Percentiles rank a stretch among this genome's conserved stretches.
Conservation (phyloP, 176 grass and related monocot species). For the Avena insularis region DNA sequence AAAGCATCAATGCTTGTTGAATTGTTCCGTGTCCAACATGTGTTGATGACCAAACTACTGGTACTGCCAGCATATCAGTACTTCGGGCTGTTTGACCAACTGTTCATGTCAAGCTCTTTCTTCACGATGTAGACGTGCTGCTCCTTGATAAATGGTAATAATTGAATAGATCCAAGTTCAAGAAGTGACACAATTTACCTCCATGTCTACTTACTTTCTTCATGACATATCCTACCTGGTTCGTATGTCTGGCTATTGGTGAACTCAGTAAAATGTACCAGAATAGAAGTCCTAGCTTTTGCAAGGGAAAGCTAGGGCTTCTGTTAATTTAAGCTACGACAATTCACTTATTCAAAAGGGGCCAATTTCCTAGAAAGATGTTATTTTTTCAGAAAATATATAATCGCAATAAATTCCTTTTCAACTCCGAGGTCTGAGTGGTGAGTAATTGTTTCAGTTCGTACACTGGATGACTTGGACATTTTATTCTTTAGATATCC, state of each 20-base stretch:
- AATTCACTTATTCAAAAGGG: too few relatives aligned
- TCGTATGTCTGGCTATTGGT: background rate
- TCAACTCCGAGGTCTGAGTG: conserved; percentile 5
- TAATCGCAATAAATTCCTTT: conserved; percentile 2
- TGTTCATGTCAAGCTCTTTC: background rate
- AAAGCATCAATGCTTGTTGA: background rate
- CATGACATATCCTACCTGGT: conserved; percentile 1
- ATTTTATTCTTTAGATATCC: background rate
- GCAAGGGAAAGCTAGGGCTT: too few relatives aligned
- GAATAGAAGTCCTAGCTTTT: background rate
- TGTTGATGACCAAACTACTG: background rate
- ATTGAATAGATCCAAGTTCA: conserved; percentile 27
- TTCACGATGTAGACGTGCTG: background rate
- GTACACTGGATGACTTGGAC: background rate
- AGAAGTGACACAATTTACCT: conserved; percentile 5
- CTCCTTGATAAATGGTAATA: conserved; percentile 10
- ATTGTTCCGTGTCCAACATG: conserved; percentile 8
- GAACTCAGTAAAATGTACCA: conserved; percentile 13
- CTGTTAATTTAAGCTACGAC: too few relatives aligned
- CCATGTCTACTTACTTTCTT: conserved; percentile 24
- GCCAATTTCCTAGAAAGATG: background rate
- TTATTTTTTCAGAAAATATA: background rate
- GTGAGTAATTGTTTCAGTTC: conserved; percentile 23
- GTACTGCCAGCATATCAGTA: background rate
- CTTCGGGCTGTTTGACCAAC: background rate